These are phyloP conservation scores for Quercus engelmannii DNA, from an alignment of 306 rosid genomes.

Conservation along the genomic window DNA sequence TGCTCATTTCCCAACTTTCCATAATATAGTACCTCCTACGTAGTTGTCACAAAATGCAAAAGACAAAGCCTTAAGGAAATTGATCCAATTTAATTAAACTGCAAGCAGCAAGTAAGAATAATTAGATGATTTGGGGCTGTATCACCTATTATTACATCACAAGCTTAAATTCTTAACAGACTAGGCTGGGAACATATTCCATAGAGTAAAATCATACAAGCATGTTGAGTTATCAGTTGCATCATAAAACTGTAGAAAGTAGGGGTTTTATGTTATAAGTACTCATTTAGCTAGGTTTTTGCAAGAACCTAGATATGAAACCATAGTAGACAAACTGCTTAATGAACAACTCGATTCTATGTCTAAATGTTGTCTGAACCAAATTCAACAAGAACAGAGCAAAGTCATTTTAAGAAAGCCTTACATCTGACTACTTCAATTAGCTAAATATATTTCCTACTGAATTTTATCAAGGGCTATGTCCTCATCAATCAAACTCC, in stretches of 20 bases:
- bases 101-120: neutral
- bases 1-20: neutral
- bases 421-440: neutral
- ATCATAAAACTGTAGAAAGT: neutral
- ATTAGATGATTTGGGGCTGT: neutral
- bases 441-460: neutral
- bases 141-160: neutral
- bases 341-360: neutral
- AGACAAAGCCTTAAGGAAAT: neutral
- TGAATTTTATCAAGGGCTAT: neutral
- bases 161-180: neutral
- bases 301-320: neutral
- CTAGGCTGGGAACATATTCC: neutral
- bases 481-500: slow-evolving; percentile 1
- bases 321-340: neutral
- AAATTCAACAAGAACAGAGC: neutral
- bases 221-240: neutral
- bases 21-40: neutral
- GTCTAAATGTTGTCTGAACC: neutral
- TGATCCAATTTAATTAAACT: neutral
- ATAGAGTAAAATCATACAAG: too few species aligned
- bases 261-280: neutral
- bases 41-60: neutral
- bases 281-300: neutral
- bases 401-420: neutral